These are phyloP conservation scores for Ogataea sp. DNA, from an alignment of 805 yeast genomes.

Conservation along the genomic window DNA sequence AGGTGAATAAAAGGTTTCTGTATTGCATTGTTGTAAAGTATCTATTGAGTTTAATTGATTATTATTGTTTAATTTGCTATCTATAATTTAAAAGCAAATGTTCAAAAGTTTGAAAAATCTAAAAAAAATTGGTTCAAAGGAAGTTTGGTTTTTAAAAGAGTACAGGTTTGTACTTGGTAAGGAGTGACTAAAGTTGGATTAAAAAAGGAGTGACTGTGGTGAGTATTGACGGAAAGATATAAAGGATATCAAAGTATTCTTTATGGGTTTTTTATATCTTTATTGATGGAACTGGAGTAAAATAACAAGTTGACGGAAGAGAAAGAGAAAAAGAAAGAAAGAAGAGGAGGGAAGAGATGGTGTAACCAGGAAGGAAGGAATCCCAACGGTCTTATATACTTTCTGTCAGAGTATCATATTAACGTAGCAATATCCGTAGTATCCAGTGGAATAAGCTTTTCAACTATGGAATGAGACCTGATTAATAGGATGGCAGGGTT, in stretches of 20 bases:
- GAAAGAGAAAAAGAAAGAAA: background rate
- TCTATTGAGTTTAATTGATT: background rate
- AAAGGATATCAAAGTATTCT: too few species aligned
- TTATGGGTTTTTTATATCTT: background rate
- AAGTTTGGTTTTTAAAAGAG: too few species aligned
- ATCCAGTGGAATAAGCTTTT: too few species aligned
- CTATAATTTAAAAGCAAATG: background rate
- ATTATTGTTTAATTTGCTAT: background rate
- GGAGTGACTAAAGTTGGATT: slow-evolving; percentile 7
- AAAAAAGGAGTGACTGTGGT: slow-evolving; percentile 1
- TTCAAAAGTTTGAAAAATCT: too few species aligned
- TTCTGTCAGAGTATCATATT: too few species aligned
- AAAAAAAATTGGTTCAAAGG: too few species aligned
- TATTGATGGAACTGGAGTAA: background rate
- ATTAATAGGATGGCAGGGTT: too few species aligned
- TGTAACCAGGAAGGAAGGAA: background rate
- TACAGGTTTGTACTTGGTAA: slow-evolving; percentile 1
- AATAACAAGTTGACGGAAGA: background rate
- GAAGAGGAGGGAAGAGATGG: background rate
- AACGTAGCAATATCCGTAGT: too few species aligned
- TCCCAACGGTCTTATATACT: background rate
- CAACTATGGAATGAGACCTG: too few species aligned
- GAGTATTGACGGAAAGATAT: background rate
- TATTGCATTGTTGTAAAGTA: background rate
- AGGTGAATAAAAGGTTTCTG: slow-evolving; percentile 1